These are phyloP conservation scores for Aspergillus steynii DNA, from an alignment of 495 filamentous ascomycete species.

Conservation along the genomic window DNA sequence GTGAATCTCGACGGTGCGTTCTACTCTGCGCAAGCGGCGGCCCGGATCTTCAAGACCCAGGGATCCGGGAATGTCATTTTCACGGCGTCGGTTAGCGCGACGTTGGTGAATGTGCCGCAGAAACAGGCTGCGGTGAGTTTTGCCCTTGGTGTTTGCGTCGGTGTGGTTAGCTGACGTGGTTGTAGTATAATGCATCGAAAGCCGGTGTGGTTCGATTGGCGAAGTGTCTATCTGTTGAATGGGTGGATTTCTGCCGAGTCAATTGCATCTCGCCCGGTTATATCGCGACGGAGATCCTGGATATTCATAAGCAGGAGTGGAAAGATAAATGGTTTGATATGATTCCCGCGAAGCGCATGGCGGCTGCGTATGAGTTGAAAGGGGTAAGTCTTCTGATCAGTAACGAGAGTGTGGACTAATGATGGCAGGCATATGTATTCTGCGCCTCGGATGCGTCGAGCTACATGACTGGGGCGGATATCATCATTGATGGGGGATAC, in stretches of 20 bases:
- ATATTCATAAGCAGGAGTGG: slow-evolving; percentile 22
- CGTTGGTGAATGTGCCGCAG: slow-evolving; percentile 48
- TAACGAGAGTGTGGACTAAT: slow-evolving; percentile 1
- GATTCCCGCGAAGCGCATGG: slow-evolving; percentile 31
- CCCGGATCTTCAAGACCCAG: slow-evolving; percentile 40
- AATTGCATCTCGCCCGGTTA: slow-evolving; percentile 46
- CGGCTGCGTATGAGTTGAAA: slow-evolving; percentile 30
- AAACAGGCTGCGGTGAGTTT: slow-evolving; percentile 38
- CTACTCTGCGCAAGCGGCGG: slow-evolving; percentile 46
- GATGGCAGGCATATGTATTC: slow-evolving; percentile 26
- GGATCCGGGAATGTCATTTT: slow-evolving; percentile 44
- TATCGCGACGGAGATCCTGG: slow-evolving; percentile 39
- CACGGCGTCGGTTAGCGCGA: slow-evolving; percentile 43
- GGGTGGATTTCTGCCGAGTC: slow-evolving; percentile 38
- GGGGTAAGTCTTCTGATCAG: slow-evolving; percentile 21
- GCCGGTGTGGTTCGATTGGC: slow-evolving; percentile 33
- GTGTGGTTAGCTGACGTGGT: not conserved
- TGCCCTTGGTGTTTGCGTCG: not conserved
- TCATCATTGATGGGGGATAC: slow-evolving; percentile 35
- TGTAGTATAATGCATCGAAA: slow-evolving; percentile 39
- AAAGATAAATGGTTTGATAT: slow-evolving; percentile 26
- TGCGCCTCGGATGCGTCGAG: slow-evolving; percentile 33
- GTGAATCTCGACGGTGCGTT: slow-evolving; percentile 51
- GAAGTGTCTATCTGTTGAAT: slow-evolving; percentile 33
- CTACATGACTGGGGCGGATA: slow-evolving; percentile 35